Evolutionary conservation across 371 early-diverging fungal species (phyloP), one percentile per base, ranked within the genome.

Genomic region (Mucor irregularis): DNA sequence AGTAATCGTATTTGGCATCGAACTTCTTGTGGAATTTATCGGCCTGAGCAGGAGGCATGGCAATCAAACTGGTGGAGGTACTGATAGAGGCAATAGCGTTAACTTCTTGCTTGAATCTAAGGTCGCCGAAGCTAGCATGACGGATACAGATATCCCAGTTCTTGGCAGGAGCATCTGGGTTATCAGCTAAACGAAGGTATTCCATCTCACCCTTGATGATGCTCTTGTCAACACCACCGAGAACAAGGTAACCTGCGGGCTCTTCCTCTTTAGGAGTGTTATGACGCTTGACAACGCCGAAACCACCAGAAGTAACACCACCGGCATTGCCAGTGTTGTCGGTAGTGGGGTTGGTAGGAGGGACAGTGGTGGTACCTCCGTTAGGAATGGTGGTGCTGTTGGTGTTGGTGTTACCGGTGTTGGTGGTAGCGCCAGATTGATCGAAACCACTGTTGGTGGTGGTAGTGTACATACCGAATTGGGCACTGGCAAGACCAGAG

Each of bases 71-170:
- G 8, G 64, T 61, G 7, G 76, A 64, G 8, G 76, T 69, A 52
- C 64, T 63, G 53, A 75, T 61, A 47, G 70, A 61, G 8, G 76
- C 76, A 49, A 72, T 48, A 16, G 76, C 76, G 33, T 56, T 37
- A n/a, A 53, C 43, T 53, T 65, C 47, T 56, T 75, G 76, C 40
- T 67, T 37, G 7, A 75, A 47, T 11, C 56, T 44, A 10, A 75
- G 51, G 21, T 30, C 21, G 33, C 66, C 76, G 29, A 75, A 69
- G 31, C 64, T 58, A 10, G 70, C 73, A 56, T 69, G 61, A 45
- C 68, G 63, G 21, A 75, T 72, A 42, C 68, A 70, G 31, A 75
- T 59, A 54, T 75, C 73, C 76, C 76, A 75, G 52, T 66, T 72
- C 50, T 66, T 69, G 34, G 51, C 61, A 38, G 49, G 48, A 21